Evolutionary conservation across 352 stramenopile species (phyloP).

Genomic region (Phytophthora citrophthora): DNA sequence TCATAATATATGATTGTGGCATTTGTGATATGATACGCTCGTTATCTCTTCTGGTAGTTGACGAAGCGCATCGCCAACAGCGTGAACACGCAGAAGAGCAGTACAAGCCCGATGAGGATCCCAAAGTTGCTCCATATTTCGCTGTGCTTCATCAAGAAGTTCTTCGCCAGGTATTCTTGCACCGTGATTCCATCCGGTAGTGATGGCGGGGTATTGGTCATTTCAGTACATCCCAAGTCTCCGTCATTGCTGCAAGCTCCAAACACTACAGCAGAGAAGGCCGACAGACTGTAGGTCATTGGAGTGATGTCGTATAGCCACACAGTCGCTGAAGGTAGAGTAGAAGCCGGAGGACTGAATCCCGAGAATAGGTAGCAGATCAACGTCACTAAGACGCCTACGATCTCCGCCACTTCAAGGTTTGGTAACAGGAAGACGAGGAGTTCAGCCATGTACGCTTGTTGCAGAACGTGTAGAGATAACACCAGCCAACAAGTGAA

Average conservation of each 20-base stretch:
- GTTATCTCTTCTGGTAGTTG: conserved; percentile 47
- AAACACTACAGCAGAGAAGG: conserved; percentile 37
- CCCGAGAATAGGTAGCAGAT: conserved; percentile 43
- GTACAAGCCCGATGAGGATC: conserved; percentile 7
- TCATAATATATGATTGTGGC: too few relatives aligned
- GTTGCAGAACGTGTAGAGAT: conserved; percentile 24
- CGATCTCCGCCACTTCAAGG: conserved; percentile 23
- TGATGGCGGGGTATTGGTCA: conserved; percentile 13
- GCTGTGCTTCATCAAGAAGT: conserved; percentile 17
- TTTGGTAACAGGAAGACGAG: conserved; percentile 42
- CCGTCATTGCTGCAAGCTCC: conserved; percentile 21
- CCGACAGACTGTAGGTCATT: conserved; percentile 34
- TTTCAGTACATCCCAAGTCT: conserved; percentile 17
- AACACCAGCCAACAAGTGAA: conserved; percentile 34
- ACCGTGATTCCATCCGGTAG: conserved; percentile 13
- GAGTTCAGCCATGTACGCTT: conserved; percentile 35
- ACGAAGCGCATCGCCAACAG: conserved; percentile 36
- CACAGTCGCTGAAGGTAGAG: conserved; percentile 15
- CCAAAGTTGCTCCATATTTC: conserved; percentile 19
- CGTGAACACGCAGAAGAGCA: conserved; percentile 22
- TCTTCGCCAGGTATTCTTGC: conserved; percentile 17
- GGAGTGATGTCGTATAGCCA: conserved; percentile 33
- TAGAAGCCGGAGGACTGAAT: conserved; percentile 41
- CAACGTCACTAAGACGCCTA: conserved; percentile 33
- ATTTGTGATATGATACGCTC: background rate